phyloP scores from a whole-genome alignment of 129 eudicot species.

The Gnaphalium uliginosum region DNA sequence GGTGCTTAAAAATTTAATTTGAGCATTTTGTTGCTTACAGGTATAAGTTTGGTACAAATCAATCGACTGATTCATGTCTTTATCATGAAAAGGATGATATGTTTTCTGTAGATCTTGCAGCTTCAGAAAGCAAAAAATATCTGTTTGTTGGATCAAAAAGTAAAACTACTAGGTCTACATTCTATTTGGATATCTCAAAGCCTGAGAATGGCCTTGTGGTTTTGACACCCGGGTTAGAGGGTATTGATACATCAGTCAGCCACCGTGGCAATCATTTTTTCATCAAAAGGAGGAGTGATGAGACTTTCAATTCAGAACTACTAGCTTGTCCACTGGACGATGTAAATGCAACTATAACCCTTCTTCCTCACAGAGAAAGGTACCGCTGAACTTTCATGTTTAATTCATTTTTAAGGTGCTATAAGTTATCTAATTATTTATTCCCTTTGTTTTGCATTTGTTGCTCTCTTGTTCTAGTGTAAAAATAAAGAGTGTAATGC shows the following conservation, averaged over 20 bases:
- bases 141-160: conserved; percentile 81
- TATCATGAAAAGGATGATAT: conserved; percentile 93
- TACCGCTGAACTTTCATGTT: conserved; percentile 23
- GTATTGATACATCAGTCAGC: conserved; percentile 82
- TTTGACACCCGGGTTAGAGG: conserved; percentile 81
- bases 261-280: conserved; percentile 91
- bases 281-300: conserved; percentile 78
- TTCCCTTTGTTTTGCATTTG: background rate
- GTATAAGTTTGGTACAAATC: conserved; percentile 78
- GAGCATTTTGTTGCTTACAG: conserved; percentile 38
- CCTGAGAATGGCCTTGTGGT: conserved; percentile 62
- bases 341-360: conserved; percentile 56
- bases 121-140: conserved; percentile 86
- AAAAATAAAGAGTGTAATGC: conserved; percentile 71
- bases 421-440: background rate
- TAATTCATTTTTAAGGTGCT: conserved; percentile 5
- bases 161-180: conserved; percentile 80
- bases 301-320: conserved; percentile 79
- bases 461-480: conserved; percentile 45
- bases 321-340: conserved; percentile 84
- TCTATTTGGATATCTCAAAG: conserved; percentile 70
- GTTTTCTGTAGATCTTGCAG: conserved; percentile 67
- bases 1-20: conserved; percentile 13
- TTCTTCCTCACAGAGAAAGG: conserved; percentile 91
- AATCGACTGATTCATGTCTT: conserved; percentile 72